These are phyloP conservation scores for Pseudonitzschia pungens DNA, from an alignment of 108 stramenopile species.

Conservation along the genomic window DNA sequence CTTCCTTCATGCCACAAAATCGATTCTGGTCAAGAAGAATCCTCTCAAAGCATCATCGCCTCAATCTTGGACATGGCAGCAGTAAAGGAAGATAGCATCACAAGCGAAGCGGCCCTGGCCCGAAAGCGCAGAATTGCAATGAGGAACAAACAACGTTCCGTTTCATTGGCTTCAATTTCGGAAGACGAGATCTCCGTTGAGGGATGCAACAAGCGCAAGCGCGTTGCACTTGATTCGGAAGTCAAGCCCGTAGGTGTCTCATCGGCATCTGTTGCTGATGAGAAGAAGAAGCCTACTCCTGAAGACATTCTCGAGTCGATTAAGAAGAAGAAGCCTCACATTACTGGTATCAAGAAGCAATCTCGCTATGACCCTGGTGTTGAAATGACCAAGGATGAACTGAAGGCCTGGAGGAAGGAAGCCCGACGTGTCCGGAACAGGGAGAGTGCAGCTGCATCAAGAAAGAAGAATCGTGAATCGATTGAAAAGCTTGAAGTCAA, in stretches of 20 bases:
- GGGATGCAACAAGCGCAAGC: neutral
- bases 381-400: slow-evolving; percentile 62
- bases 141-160: neutral
- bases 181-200: neutral
- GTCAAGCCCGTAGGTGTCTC: slow-evolving; percentile 4
- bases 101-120: slow-evolving; percentile 1
- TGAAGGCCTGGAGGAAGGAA: slow-evolving; percentile 75
- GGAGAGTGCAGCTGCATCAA: slow-evolving; percentile 67
- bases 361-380: slow-evolving; percentile 59
- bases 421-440: slow-evolving; percentile 78
- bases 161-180: neutral
- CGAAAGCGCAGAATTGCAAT: slow-evolving; percentile 11
- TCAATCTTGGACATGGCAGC: slow-evolving; percentile 5
- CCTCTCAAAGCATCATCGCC: neutral
- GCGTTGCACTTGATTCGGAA: neutral
- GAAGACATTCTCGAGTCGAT: neutral
- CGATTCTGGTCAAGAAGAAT: neutral
- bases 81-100: neutral
- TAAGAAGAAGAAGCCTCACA: slow-evolving; percentile 26
- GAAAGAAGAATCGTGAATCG: slow-evolving; percentile 57
- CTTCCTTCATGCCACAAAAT: neutral
- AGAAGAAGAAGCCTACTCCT: neutral
- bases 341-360: slow-evolving; percentile 52
- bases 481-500: slow-evolving; percentile 68
- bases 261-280: slow-evolving; percentile 1